phyloP scores from a whole-genome alignment of 2,329 filamentous ascomycete species.

The Gnomoniopsis sp. region DNA sequence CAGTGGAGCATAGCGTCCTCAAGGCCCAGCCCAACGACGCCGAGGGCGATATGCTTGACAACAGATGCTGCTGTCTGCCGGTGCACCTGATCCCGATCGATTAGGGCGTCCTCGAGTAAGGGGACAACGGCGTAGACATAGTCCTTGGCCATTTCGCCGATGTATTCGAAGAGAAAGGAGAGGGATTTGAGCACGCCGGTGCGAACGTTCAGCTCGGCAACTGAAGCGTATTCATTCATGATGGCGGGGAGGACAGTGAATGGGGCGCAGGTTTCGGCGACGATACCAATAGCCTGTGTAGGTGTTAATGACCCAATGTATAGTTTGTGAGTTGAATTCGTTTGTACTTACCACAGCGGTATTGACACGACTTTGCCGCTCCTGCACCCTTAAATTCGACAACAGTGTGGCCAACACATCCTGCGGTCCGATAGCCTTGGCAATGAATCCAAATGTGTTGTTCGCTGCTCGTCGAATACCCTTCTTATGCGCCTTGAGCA shows the following conservation, averaged over 20 bases:
- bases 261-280: conserved; percentile 95
- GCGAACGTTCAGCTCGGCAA: conserved; percentile 97
- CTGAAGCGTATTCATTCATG: conserved; percentile 95
- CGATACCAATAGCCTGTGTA: conserved; percentile 79
- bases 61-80: conserved; percentile 94
- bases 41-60: conserved; percentile 95
- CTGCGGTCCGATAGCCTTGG: conserved; percentile 96
- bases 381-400: conserved; percentile 95
- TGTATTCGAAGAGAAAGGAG: conserved; percentile 98
- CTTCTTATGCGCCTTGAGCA: conserved; percentile 99
- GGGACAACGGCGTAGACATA: conserved; percentile 98
- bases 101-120: conserved; percentile 91
- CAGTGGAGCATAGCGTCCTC: conserved; percentile 98
- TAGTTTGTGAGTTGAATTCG: too few relatives aligned
- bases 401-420: conserved; percentile 93
- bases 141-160: conserved; percentile 99
- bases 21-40: conserved; percentile 94
- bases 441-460: conserved; percentile 99
- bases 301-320: neutral
- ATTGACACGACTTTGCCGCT: conserved; percentile 96
- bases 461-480: conserved; percentile 96
- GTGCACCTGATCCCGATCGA: conserved; percentile 97
- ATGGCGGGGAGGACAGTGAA: conserved; percentile 97
- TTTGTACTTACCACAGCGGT: conserved; percentile 64
- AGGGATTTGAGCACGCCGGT: conserved; percentile 97